phyloP scores from a whole-genome alignment of 176 grass and related monocot genomes.

The Urochloa ruziziensis region DNA sequence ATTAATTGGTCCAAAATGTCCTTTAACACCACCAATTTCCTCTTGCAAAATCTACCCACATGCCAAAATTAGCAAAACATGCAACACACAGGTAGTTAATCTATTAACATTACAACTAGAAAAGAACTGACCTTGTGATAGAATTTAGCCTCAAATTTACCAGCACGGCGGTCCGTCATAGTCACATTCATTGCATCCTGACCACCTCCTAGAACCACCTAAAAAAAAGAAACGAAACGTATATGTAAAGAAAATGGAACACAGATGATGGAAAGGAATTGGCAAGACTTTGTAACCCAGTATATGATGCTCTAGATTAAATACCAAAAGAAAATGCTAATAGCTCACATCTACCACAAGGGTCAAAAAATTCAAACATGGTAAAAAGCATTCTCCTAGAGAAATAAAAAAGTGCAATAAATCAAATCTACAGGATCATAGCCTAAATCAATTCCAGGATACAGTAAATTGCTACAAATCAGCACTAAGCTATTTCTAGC shows the following conservation, averaged over 20 bases:
- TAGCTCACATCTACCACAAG: background rate
- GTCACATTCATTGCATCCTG: constrained; percentile 85
- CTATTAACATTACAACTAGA: background rate
- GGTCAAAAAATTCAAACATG: background rate
- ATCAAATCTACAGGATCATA: background rate
- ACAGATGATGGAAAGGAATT: background rate
- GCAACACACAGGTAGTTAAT: background rate
- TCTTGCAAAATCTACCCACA: constrained; percentile 75
- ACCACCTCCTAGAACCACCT: constrained; percentile 90
- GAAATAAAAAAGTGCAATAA: background rate
- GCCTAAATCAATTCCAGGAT: background rate
- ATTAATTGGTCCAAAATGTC: constrained; percentile 93
- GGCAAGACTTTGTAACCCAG: background rate
- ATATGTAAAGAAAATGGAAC: background rate
- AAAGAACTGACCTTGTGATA: constrained; percentile 60
- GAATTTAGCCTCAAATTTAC: constrained; percentile 96
- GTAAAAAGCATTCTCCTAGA: too few species aligned
- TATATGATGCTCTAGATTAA: background rate
- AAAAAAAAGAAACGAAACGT: background rate
- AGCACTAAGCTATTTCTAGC: background rate
- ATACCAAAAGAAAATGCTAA: background rate
- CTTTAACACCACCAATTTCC: constrained; percentile 97
- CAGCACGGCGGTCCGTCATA: constrained; percentile 71
- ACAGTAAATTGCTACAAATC: background rate
- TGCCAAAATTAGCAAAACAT: background rate